These are phyloP conservation scores for Catunica adiposa DNA, from an alignment of 2,329 filamentous ascomycete genomes.

Conservation along the genomic window DNA sequence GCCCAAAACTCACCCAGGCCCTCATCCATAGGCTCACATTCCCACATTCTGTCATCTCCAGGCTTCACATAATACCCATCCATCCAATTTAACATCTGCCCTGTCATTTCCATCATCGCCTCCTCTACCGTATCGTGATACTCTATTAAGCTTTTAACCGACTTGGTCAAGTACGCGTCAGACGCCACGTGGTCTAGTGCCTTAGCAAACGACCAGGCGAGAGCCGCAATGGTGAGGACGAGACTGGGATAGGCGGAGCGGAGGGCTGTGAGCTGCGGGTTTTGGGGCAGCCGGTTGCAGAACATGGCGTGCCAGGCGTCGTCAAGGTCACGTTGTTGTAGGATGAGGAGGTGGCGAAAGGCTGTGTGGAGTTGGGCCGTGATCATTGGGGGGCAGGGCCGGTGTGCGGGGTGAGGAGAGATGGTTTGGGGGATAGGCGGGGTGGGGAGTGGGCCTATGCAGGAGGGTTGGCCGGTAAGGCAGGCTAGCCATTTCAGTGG, in stretches of 20 bases:
- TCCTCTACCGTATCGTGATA: slow-evolving; percentile 1
- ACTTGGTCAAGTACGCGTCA: not conserved
- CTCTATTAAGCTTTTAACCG: not conserved
- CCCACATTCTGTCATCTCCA: too few species aligned
- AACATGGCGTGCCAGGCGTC: not conserved
- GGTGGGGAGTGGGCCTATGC: not conserved
- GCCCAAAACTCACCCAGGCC: too few species aligned
- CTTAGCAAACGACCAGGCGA: not conserved
- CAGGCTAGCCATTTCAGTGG: too few species aligned
- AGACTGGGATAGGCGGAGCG: slow-evolving; percentile 1
- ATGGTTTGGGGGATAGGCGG: not conserved
- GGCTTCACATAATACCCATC: too few species aligned
- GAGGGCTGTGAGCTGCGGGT: too few species aligned
- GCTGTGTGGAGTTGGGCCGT: not conserved
- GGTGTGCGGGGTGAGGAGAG: not conserved
- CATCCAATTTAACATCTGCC: not conserved
- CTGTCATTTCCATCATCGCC: not conserved
- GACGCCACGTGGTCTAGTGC: not conserved
- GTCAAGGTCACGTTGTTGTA: slow-evolving; percentile 9
- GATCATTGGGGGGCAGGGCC: not conserved
- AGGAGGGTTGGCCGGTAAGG: too few species aligned
- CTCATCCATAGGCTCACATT: too few species aligned
- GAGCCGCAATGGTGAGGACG: slow-evolving; percentile 3
- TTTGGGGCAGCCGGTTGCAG: not conserved
- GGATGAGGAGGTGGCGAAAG: not conserved